Evolutionary conservation across 768 basidiomycete genomes (phyloP), one percentile per base, ranked within the genome.

Genomic region (Lactifluus volemus): DNA sequence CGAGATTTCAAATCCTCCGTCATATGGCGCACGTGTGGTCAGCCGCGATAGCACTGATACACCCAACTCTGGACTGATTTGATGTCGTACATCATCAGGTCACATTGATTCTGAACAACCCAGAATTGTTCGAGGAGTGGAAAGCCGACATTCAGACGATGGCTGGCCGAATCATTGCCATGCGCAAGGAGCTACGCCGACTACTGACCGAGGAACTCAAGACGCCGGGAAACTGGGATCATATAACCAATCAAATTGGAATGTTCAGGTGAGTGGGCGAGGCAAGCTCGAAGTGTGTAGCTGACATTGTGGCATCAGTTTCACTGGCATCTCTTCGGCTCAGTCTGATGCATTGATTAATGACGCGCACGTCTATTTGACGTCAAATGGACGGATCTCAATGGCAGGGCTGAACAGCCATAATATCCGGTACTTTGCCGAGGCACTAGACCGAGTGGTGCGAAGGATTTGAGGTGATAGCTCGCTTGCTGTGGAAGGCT

Each of bases 181-280:
- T 98, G 95, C 84, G 97, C 45, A 76, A 83, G 63, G 81, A 89
- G 75, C 78, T 99, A 67, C 79, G 84, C 78, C 75, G 80, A 57
- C 70, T 89, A 68, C 73, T 97, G 70, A 88, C 82, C 19, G 79
- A 90, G 64, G 85, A 88, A 71, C 73, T 92, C 65, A 81, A 88
- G 69, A 95, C 92, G 53, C 94, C 94, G 4, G 92, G 94, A 6
- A 84, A 84, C 69, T 99, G 97, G 97, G 83, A 86, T n/a, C 96
- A 98, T 74, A 96, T 99, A 68, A 77, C 88, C 67, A 82, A 84
- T 55, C 97, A 98, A 79, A 98, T 98, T 73, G 96, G 95, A 59
- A 97, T 96, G 95, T 97, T 95, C 80, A 92, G 89, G 85, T 92
- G 71, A 62, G 78, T 68, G 9, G 41, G n/a, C 49, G 4, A 36